Evolutionary conservation across 23 red algal species (phyloP).

Genomic region (Gracilaria caudata): DNA sequence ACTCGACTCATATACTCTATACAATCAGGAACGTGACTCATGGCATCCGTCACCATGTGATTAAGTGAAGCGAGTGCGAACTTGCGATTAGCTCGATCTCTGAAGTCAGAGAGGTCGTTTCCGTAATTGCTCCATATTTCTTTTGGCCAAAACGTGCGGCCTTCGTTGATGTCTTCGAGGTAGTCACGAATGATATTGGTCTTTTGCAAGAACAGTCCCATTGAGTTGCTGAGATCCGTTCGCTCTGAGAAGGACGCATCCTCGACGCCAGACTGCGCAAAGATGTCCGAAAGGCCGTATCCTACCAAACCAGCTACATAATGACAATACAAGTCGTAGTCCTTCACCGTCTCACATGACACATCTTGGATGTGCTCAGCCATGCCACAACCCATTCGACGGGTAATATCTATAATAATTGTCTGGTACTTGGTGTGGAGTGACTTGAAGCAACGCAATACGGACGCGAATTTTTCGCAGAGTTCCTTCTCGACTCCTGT

Average conservation of each 20-base stretch:
- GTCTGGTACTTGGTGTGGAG: conserved; percentile 65
- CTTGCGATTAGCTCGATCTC: conserved; percentile 63
- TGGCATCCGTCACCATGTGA: conserved; percentile 94
- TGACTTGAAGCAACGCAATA: conserved; percentile 75
- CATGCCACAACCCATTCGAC: conserved; percentile 94
- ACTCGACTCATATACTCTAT: conserved; percentile 90
- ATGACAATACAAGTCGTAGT: conserved; percentile 96
- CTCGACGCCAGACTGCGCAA: conserved; percentile 67
- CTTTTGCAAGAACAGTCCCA: conserved; percentile 99
- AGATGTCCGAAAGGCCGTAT: conserved; percentile 86
- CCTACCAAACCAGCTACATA: conserved; percentile 98
- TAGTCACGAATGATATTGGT: conserved; percentile 99
- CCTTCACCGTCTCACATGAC: conserved; percentile 70
- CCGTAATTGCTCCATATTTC: conserved; percentile 92
- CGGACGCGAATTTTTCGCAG: conserved; percentile 67
- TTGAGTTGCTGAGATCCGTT: conserved; percentile 84
- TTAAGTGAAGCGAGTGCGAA: conserved; percentile 79
- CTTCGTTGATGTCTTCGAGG: conserved; percentile 90
- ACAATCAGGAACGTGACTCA: conserved; percentile 94
- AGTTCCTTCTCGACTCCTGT: conserved; percentile 73
- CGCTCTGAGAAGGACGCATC: conserved; percentile 37
- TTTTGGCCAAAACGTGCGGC: conserved; percentile 95
- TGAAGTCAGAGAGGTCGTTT: conserved; percentile 78
- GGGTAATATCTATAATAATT: conserved; percentile 90
- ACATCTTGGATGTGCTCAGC: conserved; percentile 87